Evolutionary conservation across 2,329 filamentous ascomycete species (phyloP).

Genomic region (Pseudogymnoascus sp.): DNA sequence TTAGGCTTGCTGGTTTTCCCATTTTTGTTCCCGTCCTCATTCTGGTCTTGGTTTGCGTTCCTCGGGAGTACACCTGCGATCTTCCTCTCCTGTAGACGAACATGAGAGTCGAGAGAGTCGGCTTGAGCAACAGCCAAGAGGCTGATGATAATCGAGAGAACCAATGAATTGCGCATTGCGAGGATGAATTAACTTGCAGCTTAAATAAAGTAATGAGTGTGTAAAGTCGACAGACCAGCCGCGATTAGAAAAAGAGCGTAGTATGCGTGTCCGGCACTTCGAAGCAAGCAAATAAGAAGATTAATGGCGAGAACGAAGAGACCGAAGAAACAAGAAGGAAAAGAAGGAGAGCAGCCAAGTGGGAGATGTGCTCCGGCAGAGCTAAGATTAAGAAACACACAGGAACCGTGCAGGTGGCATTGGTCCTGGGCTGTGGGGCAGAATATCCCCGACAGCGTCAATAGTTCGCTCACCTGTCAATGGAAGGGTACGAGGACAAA

Average conservation of each 20-base stretch:
- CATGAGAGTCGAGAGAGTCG: background rate
- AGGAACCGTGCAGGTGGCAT: conserved; percentile 2
- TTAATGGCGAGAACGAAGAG: conserved; percentile 1
- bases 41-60: background rate
- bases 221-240: conserved; percentile 7
- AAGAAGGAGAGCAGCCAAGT: conserved; percentile 1
- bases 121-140: background rate
- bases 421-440: background rate
- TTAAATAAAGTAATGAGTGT: background rate
- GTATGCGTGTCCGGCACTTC: conserved; percentile 1
- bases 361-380: background rate
- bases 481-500: conserved; percentile 1
- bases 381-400: conserved; percentile 3
- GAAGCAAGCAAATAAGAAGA: background rate
- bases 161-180: background rate
- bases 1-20: background rate
- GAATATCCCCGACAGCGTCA: background rate
- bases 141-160: background rate
- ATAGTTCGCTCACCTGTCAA: background rate
- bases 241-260: conserved; percentile 8
- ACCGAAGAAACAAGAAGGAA: background rate
- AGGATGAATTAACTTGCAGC: background rate
- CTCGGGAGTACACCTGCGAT: background rate
- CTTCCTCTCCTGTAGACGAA: background rate
- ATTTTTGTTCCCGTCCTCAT: conserved; percentile 1